Percentiles rank a stretch among this genome's conserved stretches.
Conservation (phyloP, 2,329 filamentous ascomycete species). For the Ophiostoma himal-ulmi region DNA sequence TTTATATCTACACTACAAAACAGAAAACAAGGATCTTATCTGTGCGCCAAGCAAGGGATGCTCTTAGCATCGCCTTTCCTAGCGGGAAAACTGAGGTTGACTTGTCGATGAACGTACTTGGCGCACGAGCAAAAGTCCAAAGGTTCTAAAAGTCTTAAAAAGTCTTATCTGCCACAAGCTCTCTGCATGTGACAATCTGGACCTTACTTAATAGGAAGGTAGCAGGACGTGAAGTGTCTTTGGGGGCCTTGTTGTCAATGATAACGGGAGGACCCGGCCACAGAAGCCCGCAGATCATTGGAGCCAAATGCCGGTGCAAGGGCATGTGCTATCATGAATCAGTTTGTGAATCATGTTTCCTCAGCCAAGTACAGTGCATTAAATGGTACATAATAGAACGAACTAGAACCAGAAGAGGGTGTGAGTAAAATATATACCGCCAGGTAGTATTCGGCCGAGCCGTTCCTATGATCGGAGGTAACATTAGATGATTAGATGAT, state of each 20-base stretch:
- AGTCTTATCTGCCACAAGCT: background rate
- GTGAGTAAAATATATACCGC: background rate
- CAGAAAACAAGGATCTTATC: background rate
- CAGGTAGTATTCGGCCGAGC: background rate
- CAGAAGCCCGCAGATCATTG: background rate
- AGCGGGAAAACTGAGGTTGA: too few species aligned
- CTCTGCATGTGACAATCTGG: background rate
- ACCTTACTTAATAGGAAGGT: background rate
- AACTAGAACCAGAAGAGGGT: background rate
- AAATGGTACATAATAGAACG: too few species aligned
- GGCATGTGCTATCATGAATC: background rate
- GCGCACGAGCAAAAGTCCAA: too few species aligned
- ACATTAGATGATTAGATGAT: too few species aligned
- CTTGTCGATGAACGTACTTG: background rate
- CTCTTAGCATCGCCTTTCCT: too few species aligned
- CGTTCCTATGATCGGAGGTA: background rate
- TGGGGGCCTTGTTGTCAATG: background rate
- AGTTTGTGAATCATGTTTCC: background rate
- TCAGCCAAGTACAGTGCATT: too few species aligned
- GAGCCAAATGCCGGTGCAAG: background rate
- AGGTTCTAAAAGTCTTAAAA: background rate
- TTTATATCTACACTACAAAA: background rate
- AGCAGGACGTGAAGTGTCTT: background rate
- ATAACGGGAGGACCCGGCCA: background rate
- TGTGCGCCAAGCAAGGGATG: background rate